phyloP scores from a whole-genome alignment of 2,329 filamentous ascomycete genomes.

The Cadophora luteo-olivacea region DNA sequence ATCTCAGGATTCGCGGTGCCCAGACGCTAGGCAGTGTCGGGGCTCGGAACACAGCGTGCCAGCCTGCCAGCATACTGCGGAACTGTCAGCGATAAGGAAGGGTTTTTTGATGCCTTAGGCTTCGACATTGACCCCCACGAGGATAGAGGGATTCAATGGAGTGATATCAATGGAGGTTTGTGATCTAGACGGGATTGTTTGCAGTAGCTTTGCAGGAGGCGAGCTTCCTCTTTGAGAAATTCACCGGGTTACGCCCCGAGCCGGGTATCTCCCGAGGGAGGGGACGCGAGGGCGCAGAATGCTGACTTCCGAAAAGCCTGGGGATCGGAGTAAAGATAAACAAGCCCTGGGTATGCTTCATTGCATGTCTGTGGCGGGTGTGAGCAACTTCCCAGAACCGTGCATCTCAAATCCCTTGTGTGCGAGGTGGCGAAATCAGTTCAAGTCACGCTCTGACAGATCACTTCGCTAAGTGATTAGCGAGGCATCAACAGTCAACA shows the following conservation, averaged over 20 bases:
- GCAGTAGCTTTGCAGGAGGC: not conserved
- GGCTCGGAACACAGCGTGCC: not conserved
- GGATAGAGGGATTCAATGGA: not conserved
- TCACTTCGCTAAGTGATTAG: not conserved
- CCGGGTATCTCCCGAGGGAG: not conserved
- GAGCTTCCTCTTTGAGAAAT: not conserved
- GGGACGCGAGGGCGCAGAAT: not conserved
- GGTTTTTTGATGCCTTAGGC: slow-evolving; percentile 5
- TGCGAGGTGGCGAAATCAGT: no score
- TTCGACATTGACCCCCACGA: not conserved
- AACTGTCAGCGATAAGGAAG: slow-evolving; percentile 4
- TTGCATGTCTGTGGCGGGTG: no score
- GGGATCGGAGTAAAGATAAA: not conserved
- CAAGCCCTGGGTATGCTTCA: no score
- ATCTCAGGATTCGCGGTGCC: slow-evolving; percentile 8
- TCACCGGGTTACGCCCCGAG: not conserved
- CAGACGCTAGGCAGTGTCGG: slow-evolving; percentile 5
- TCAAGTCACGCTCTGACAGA: no score
- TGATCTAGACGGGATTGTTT: not conserved
- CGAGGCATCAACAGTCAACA: not conserved
- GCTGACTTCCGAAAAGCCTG: not conserved
- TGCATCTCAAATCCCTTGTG: no score
- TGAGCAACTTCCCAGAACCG: no score
- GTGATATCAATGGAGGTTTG: not conserved
- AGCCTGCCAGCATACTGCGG: no score